Evolutionary conservation across 345 rosid species (phyloP).

Genomic region (Sapria himalayana): DNA sequence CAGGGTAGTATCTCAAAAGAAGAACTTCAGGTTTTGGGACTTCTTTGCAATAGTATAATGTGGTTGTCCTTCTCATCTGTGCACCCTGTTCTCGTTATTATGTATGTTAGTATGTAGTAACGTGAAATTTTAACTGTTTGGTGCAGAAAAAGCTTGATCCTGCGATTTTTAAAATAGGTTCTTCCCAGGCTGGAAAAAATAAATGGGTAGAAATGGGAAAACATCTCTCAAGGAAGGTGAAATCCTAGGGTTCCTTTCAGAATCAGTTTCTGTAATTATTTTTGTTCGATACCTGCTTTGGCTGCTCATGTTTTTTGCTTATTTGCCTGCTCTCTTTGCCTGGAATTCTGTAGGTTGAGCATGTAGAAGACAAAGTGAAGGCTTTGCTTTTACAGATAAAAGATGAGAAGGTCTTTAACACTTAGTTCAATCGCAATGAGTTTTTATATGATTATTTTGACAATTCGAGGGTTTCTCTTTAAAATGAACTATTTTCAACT

Average conservation of each 20-base stretch:
- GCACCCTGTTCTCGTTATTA: too few species aligned
- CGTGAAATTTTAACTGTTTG: constrained; percentile 4
- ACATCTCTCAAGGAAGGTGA: constrained; percentile 72
- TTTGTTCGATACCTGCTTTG: background rate
- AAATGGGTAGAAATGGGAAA: constrained; percentile 88
- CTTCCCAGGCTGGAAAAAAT: constrained; percentile 58
- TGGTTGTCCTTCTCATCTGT: too few species aligned
- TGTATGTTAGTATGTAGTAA: background rate
- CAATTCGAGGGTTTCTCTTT: too few species aligned
- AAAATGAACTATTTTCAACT: too few species aligned
- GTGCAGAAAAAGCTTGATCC: constrained; percentile 54
- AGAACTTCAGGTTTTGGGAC: constrained; percentile 39
- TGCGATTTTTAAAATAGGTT: constrained; percentile 48
- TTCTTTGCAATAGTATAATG: background rate
- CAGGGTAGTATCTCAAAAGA: constrained; percentile 53
- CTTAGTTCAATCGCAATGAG: too few species aligned
- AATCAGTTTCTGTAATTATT: background rate
- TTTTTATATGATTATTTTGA: too few species aligned
- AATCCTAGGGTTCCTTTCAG: background rate
- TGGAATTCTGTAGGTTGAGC: constrained; percentile 34
- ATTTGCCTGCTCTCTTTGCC: background rate
- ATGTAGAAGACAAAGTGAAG: constrained; percentile 62
- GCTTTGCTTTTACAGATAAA: constrained; percentile 31
- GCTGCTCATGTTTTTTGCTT: background rate
- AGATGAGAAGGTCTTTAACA: constrained; percentile 32